Evolutionary conservation across 129 eudicot genomes (phyloP), one percentile per base, ranked within the genome.

Genomic region (Apium graveolens): DNA sequence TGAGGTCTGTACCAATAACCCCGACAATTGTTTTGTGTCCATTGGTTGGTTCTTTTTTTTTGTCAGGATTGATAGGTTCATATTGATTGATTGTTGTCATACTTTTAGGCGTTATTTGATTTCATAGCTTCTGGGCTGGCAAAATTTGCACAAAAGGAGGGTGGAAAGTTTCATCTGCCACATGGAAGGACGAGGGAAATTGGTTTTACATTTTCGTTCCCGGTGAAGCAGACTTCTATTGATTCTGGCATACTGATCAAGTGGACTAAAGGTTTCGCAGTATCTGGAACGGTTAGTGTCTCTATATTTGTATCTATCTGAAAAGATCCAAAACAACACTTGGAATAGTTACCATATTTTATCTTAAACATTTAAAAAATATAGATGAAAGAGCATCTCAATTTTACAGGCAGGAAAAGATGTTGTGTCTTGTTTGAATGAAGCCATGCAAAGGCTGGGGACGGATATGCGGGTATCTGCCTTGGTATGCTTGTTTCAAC

Each of bases 261-360:
- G 81, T 93, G 98, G 98, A 93, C 97, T 10, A 93, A 91, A 79
- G 98, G 97, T 24, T 93, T 93, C 82, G 88, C 96, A 13, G 95
- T 92, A 53, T 83, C 95, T 32, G 95, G 92, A 83, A 89, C 89
- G 85, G 97, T 91, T 72, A 43, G 93, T 83, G 27, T 78, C 31
- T 32, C 42, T 32, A 12, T 32, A 29, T 68, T 12, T 7, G 6
- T 68, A 14, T 8, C 10, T 13, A 31, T 31, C 3, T 68, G 73
- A 7, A 35, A 68, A 32, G 4, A 14, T 26, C 16, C 20, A 51
- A 11, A 51, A 1, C 62, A 51, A 51, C 62, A 51, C 62, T 21
- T 53, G 62, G 57, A 51, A 21, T 53, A 53, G 26, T 53, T 53
- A 20, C 3, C n/a, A 7, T 18, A 51, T 5, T 18, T 18, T 24